Evolutionary conservation across 2,329 filamentous ascomycete species (phyloP).

Genomic region (Talaromyces sp.): DNA sequence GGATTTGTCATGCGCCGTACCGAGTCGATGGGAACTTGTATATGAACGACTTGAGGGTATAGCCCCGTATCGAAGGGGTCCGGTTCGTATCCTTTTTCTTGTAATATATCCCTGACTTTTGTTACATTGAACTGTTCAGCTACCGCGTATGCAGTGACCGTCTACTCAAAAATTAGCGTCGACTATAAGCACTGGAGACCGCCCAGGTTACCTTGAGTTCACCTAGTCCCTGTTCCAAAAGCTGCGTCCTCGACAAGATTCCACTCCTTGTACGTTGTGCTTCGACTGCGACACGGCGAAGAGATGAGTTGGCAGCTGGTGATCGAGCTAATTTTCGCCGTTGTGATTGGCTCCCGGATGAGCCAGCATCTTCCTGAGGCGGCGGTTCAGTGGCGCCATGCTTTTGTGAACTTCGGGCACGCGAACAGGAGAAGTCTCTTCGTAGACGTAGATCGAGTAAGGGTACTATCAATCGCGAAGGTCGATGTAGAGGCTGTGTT

Average conservation of each 20-base stretch:
- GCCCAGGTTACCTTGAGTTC: constrained; percentile 34
- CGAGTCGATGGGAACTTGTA: constrained; percentile 49
- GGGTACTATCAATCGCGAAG: constrained; percentile 32
- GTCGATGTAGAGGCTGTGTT: constrained; percentile 32
- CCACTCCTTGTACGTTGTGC: constrained; percentile 63
- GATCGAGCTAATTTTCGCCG: constrained; percentile 51
- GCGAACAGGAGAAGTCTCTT: constrained; percentile 65
- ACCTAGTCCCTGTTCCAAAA: constrained; percentile 34
- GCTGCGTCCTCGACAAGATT: constrained; percentile 47
- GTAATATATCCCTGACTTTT: constrained; percentile 55
- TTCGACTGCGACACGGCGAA: constrained; percentile 81
- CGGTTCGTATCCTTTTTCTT: constrained; percentile 57
- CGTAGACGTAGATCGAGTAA: constrained; percentile 45
- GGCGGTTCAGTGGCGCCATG: constrained; percentile 16
- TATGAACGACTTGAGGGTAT: constrained; percentile 63
- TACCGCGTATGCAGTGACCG: constrained; percentile 63
- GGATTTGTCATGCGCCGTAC: constrained; percentile 44
- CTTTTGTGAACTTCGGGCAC: constrained; percentile 51
- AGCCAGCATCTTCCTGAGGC: not conserved
- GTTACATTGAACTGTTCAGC: constrained; percentile 64
- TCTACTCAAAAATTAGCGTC: constrained; percentile 26
- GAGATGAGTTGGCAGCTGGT: constrained; percentile 64
- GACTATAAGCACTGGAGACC: constrained; percentile 6
- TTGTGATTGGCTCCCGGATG: constrained; percentile 27
- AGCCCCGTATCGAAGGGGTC: constrained; percentile 61